These are phyloP conservation scores for Hydnomerulius pinastri DNA, from an alignment of 768 basidiomycete species.

Conservation along the genomic window DNA sequence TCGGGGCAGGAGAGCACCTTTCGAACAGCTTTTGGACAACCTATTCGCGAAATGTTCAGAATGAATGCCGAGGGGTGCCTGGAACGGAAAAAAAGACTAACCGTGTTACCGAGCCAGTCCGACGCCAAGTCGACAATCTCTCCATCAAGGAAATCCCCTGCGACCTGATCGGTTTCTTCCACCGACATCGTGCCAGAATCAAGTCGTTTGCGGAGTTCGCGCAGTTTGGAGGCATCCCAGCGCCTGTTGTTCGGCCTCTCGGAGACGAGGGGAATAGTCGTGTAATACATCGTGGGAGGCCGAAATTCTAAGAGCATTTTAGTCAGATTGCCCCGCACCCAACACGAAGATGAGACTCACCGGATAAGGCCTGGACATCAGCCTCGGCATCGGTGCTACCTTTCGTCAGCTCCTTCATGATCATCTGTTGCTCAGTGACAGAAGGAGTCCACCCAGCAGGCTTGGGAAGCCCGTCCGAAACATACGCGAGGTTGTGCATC, in stretches of 20 bases:
- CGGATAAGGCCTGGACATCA: slow-evolving; percentile 83
- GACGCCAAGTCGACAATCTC: slow-evolving; percentile 95
- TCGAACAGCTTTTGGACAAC: slow-evolving; percentile 98
- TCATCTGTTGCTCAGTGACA: slow-evolving; percentile 95
- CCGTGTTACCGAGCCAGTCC: slow-evolving; percentile 97
- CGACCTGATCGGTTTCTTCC: slow-evolving; percentile 89
- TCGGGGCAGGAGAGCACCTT: slow-evolving; percentile 72
- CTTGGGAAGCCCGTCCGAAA: slow-evolving; percentile 58
- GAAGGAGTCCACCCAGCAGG: slow-evolving; percentile 68
- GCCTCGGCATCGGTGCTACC: slow-evolving; percentile 77
- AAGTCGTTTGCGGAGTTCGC: slow-evolving; percentile 91
- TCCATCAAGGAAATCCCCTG: slow-evolving; percentile 87
- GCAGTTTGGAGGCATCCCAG: slow-evolving; percentile 92
- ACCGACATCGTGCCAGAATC: slow-evolving; percentile 85
- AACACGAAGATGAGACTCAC: slow-evolving; percentile 46
- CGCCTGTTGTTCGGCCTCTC: slow-evolving; percentile 84
- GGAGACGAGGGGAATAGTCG: slow-evolving; percentile 87
- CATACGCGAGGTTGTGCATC: slow-evolving; percentile 56
- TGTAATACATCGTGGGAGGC: slow-evolving; percentile 94
- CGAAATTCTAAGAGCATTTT: slow-evolving; percentile 69
- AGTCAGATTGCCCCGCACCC: not conserved
- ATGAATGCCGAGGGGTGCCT: not conserved
- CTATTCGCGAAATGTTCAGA: slow-evolving; percentile 37
- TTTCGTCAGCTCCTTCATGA: slow-evolving; percentile 88
- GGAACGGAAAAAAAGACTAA: slow-evolving; percentile 17